Percentiles rank a stretch among this genome's conserved stretches.
Conservation (phyloP, 148 eudicot genomes). For the Amaranthus hypochondriacus region DNA sequence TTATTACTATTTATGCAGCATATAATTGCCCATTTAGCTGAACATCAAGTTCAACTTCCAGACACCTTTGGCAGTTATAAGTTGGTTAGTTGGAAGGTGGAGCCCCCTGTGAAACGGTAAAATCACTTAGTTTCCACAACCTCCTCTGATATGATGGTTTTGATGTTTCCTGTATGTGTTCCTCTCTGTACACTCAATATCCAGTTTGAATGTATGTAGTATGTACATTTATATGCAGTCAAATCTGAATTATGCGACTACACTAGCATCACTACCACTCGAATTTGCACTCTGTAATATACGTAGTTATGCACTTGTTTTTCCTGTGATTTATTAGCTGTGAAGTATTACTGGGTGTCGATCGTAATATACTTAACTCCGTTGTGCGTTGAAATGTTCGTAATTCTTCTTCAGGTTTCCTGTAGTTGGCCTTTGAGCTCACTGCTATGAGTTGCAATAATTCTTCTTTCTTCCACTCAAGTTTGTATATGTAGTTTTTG, state of each 20-base stretch:
- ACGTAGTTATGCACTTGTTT: not conserved
- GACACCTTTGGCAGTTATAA: constrained; percentile 59
- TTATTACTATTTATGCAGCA: constrained; percentile 38
- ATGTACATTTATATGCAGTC: not conserved
- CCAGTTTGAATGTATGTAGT: not conserved
- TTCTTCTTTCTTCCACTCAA: no score
- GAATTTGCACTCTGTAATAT: not conserved
- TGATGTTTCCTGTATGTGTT: not conserved
- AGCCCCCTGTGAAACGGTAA: constrained; percentile 58
- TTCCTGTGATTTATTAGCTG: not conserved
- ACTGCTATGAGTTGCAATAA: not conserved
- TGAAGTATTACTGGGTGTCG: not conserved
- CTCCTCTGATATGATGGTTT: not conserved
- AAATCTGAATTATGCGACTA: not conserved
- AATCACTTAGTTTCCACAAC: not conserved
- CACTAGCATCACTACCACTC: not conserved
- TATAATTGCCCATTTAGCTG: constrained; percentile 60
- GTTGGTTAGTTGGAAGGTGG: constrained; percentile 52
- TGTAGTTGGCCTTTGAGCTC: not conserved
- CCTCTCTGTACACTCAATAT: not conserved
- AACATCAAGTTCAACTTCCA: constrained; percentile 60
- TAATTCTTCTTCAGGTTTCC: not conserved
- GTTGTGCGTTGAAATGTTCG: not conserved
- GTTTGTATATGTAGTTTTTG: no score
- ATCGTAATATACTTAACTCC: not conserved